Evolutionary conservation across 2,329 filamentous ascomycete species (phyloP).

Genomic region (Colletotrichum destructivum): DNA sequence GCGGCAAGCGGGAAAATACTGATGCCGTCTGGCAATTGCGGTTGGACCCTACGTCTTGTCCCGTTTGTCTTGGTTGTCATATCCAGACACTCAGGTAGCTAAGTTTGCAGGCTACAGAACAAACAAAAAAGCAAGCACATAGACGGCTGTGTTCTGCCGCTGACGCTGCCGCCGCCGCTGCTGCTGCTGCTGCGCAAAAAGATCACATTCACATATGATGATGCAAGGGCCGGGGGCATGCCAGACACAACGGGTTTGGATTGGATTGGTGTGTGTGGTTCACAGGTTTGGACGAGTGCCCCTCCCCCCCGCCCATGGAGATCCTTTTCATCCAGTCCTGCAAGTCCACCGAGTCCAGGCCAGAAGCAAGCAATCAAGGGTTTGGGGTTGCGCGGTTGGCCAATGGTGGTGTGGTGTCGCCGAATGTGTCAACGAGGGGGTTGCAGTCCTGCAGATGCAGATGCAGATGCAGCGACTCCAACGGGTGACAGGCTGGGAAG

Average conservation of each 20-base stretch:
- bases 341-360: background rate
- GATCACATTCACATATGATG: constrained; percentile 9
- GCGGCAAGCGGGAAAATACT: too few species aligned
- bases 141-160: background rate
- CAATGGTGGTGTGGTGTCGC: constrained; percentile 34
- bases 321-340: constrained; percentile 4
- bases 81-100: background rate
- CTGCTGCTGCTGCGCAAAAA: background rate
- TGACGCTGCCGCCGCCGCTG: background rate
- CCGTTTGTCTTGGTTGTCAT: background rate
- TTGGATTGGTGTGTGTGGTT: constrained; percentile 14
- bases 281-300: constrained; percentile 4
- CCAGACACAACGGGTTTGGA: constrained; percentile 20
- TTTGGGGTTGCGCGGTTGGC: constrained; percentile 1
- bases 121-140: background rate
- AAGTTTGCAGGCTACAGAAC: constrained; percentile 3
- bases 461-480: constrained; percentile 1
- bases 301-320: background rate
- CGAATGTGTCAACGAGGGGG: constrained; percentile 3
- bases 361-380: constrained; percentile 6
- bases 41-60: background rate
- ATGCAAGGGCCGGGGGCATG: constrained; percentile 26
- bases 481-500: constrained; percentile 26
- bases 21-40: background rate
- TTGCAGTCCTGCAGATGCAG: too few species aligned